phyloP scores from a whole-genome alignment of 2,329 filamentous ascomycete genomes.

The Fusarium devonianum region DNA sequence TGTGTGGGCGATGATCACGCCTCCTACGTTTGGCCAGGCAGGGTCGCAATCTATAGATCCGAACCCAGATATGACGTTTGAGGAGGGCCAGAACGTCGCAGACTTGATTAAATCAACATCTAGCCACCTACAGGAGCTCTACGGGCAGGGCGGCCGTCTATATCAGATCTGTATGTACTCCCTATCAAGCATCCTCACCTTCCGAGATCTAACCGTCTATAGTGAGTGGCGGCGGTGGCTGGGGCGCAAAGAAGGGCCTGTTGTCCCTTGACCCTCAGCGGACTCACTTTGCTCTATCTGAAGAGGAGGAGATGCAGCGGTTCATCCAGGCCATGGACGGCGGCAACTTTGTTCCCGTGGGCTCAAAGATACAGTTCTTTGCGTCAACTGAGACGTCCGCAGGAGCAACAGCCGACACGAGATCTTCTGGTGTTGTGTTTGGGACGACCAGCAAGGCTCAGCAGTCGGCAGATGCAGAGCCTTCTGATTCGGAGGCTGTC shows the following conservation, averaged over 20 bases:
- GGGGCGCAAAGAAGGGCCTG: conserved; percentile 81
- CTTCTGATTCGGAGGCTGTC: not conserved
- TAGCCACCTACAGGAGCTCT: conserved; percentile 44
- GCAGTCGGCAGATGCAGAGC: conserved; percentile 8
- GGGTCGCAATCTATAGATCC: conserved; percentile 12
- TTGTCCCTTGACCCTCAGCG: conserved; percentile 78
- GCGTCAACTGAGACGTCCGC: conserved; percentile 47
- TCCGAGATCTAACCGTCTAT: conserved; percentile 24
- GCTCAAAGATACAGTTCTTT: conserved; percentile 73
- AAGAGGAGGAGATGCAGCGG: conserved; percentile 60
- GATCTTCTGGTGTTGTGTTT: conserved; percentile 41
- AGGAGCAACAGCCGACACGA: conserved; percentile 30
- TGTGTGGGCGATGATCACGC: conserved; percentile 77
- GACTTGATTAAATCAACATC: conserved; percentile 39
- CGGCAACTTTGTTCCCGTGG: conserved; percentile 65
- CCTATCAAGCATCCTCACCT: not conserved
- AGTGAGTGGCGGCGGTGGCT: conserved; percentile 84
- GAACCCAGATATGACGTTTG: conserved; percentile 34
- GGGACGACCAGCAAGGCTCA: conserved; percentile 42
- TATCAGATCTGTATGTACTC: conserved; percentile 49
- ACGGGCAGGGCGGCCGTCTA: conserved; percentile 54
- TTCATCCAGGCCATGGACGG: conserved; percentile 60
- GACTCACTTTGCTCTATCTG: conserved; percentile 53
- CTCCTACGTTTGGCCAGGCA: conserved; percentile 44
- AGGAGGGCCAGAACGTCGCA: conserved; percentile 27